Percentiles rank a stretch among this genome's conserved stretches.
Conservation (phyloP, 495 filamentous ascomycete species). For the Annulohypoxylon moriforme region DNA sequence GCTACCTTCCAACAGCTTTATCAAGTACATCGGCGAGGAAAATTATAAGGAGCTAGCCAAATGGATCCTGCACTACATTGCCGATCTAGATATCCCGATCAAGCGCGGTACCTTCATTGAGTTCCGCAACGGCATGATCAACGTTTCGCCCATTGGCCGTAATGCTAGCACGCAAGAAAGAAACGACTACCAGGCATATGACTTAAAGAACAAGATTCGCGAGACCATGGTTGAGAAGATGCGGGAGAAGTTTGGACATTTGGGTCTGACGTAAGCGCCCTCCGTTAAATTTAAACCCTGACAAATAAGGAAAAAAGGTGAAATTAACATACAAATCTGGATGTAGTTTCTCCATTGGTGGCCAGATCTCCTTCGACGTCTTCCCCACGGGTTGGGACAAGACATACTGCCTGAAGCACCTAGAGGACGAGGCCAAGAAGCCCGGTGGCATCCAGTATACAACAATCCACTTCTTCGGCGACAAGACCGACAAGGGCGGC, state of each 20-base stretch:
- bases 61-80: slow-evolving; percentile 89
- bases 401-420: slow-evolving; percentile 92
- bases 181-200: slow-evolving; percentile 80
- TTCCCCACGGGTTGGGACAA: slow-evolving; percentile 99
- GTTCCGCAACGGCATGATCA: slow-evolving; percentile 98
- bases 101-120: slow-evolving; percentile 97
- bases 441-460: slow-evolving; percentile 78
- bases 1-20: slow-evolving; percentile 83
- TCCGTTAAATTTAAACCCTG: background rate
- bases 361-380: slow-evolving; percentile 97
- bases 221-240: slow-evolving; percentile 76
- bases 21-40: slow-evolving; percentile 90
- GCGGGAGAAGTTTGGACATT: slow-evolving; percentile 81
- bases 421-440: slow-evolving; percentile 81
- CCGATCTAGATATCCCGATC: slow-evolving; percentile 85
- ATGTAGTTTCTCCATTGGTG: slow-evolving; percentile 86
- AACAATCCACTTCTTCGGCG: slow-evolving; percentile 97
- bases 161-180: slow-evolving; percentile 87
- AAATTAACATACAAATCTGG: background rate
- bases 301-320: slow-evolving; percentile 14
- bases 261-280: slow-evolving; percentile 79
- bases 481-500: slow-evolving; percentile 88
- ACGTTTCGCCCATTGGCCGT: slow-evolving; percentile 90
- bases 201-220: slow-evolving; percentile 78
- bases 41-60: slow-evolving; percentile 88